Percentiles rank a stretch among this genome's conserved stretches.
These are phyloP conservation scores for Thermothelomyces thermophilus DNA, from an alignment of 2,329 filamentous ascomycete genomes.

Conservation along the genomic window DNA sequence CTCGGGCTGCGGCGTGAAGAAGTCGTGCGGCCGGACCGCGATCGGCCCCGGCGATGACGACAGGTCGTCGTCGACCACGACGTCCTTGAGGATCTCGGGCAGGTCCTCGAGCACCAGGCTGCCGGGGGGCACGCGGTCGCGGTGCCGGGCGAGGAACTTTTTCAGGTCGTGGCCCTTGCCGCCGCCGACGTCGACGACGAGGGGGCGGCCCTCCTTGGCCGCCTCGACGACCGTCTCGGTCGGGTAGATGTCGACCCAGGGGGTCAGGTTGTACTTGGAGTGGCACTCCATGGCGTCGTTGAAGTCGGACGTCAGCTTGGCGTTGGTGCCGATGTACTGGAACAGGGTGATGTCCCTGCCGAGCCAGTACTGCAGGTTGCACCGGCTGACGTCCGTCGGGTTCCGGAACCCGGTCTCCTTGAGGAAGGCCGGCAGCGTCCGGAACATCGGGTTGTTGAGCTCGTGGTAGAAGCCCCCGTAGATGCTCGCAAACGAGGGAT, in stretches of 20 bases:
- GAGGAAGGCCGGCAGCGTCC: constrained; percentile 29
- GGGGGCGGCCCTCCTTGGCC: constrained; percentile 9
- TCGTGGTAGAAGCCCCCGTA: constrained; percentile 32
- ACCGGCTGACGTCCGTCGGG: constrained; percentile 29
- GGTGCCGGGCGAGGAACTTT: constrained; percentile 29
- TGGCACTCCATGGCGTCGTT: constrained; percentile 35
- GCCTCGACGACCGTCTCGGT: constrained; percentile 28
- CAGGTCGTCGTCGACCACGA: neutral
- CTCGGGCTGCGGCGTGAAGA: constrained; percentile 26
- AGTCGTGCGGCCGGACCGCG: constrained; percentile 24
- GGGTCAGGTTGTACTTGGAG: constrained; percentile 32
- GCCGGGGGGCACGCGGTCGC: constrained; percentile 17
- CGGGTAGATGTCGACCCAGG: constrained; percentile 33
- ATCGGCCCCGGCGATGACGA: constrained; percentile 25
- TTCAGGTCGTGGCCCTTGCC: constrained; percentile 33
- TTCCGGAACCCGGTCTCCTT: constrained; percentile 31
- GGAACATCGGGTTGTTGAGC: constrained; percentile 30
- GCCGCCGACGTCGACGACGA: constrained; percentile 34
- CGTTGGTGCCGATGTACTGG: constrained; percentile 28
- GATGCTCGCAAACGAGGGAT: constrained; percentile 24
- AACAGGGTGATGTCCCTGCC: constrained; percentile 28
- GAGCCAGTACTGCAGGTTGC: constrained; percentile 31
- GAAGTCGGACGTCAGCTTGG: constrained; percentile 29
- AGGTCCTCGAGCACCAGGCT: constrained; percentile 31
- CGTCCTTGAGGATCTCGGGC: constrained; percentile 20